phyloP scores from a whole-genome alignment of 2,329 filamentous ascomycete species.

The Orbilia quercus region DNA sequence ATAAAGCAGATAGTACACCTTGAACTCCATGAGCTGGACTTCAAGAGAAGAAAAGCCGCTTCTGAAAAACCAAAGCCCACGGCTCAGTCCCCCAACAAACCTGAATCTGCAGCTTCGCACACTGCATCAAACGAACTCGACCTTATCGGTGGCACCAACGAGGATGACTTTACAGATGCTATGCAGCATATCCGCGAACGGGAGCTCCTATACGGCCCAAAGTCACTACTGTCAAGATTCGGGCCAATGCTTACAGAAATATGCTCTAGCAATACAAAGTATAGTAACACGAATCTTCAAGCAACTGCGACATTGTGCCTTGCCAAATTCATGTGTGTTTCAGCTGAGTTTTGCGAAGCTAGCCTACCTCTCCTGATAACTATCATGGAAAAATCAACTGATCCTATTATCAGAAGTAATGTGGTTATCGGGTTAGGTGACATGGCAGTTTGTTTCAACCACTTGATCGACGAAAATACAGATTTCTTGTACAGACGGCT shows the following conservation, averaged over 20 bases:
- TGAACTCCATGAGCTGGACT: conserved; percentile 96
- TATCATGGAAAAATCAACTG: conserved; percentile 92
- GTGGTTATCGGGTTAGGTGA: conserved; percentile 96
- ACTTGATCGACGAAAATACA: conserved; percentile 98
- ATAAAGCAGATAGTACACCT: conserved; percentile 99
- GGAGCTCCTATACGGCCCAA: conserved; percentile 82
- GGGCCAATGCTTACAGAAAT: conserved; percentile 92
- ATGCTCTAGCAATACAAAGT: conserved; percentile 92
- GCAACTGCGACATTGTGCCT: conserved; percentile 92
- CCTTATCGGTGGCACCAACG: conserved; percentile 94
- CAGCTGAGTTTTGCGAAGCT: conserved; percentile 87
- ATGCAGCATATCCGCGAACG: conserved; percentile 86
- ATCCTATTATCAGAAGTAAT: conserved; percentile 93
- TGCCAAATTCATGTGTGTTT: conserved; percentile 97
- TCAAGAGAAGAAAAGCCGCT: conserved; percentile 93
- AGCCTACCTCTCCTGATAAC: conserved; percentile 95
- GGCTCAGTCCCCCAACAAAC: conserved; percentile 63
- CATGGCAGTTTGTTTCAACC: conserved; percentile 99
- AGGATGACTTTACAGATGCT: conserved; percentile 90
- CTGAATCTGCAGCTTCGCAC: conserved; percentile 66
- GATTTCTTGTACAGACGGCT: conserved; percentile 95
- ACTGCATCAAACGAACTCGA: conserved; percentile 87
- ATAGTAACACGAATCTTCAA: conserved; percentile 88
- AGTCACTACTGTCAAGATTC: conserved; percentile 87
- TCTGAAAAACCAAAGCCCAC: conserved; percentile 75